Evolutionary conservation across 306 rosid genomes (phyloP), one percentile per base, ranked within the genome.

Genomic region (Cucurbita pepo): DNA sequence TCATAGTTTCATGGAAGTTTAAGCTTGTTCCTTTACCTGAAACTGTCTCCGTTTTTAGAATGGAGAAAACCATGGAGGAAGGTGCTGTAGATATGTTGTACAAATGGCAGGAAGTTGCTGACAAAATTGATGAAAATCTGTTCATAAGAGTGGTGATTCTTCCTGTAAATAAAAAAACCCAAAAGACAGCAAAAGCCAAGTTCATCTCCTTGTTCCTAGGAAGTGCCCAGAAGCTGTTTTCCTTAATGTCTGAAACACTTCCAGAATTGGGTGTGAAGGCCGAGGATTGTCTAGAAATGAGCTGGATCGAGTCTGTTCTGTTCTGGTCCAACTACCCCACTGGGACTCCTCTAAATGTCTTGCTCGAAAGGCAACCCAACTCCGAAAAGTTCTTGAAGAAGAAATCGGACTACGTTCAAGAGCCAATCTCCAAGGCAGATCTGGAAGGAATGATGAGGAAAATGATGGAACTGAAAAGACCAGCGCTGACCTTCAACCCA

Each of bases 351-450:
- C 18, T 30, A 45, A 80, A 83, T 72, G 79, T 80, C 50, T 74
- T 90, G 77, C 89, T 90, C 45, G 82, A 86, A 34, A 79, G 91
- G 72, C 85, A 82, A 41, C 77, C 82, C 0, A 7, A 76, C 1
- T 53, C 79, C 5, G 87, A 81, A 60, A 83, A 85, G 15, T 88
- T 80, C 59, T 61, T 85, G 81, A 91, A 91, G 87, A 88, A 80
- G 75, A 90, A 90, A 76, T 90, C 91, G 14, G 96, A 88, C 75
- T 88, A 88, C 43, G 85, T 90, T 55, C 86, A 82, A 73, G 59
- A 86, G 1, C 82, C 91, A 0, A 86, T 88, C 63, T 52, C 88
- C 0, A 83, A 80, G 75, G 4, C 1, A 10, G 89, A 10, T 41
- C 81, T 91, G 10, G 88, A 88, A 81, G 86, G 84, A 48, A 45